Evolutionary conservation across 2,329 filamentous ascomycete species (phyloP).

Genomic region (Exophiala lecanii-corni): DNA sequence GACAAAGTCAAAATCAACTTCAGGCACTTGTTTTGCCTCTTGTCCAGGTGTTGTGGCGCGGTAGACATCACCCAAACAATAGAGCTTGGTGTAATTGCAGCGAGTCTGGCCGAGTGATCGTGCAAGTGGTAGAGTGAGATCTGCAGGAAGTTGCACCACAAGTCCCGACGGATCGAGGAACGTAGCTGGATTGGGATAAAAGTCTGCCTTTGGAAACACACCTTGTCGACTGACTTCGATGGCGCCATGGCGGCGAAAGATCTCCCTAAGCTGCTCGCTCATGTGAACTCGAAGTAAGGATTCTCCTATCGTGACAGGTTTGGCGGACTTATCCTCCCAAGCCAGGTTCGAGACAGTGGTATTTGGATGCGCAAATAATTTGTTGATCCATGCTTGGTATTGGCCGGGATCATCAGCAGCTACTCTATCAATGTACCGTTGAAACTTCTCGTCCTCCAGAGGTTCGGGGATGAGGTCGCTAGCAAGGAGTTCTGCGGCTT

Average conservation of each 20-base stretch:
- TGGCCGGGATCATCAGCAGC: slow-evolving; percentile 80
- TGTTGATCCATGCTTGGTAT: slow-evolving; percentile 22
- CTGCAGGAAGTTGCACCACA: slow-evolving; percentile 82
- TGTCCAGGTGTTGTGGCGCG: slow-evolving; percentile 66
- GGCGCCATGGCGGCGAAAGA: slow-evolving; percentile 87
- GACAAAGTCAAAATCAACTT: slow-evolving; percentile 96
- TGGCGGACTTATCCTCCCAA: slow-evolving; percentile 20
- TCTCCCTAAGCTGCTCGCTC: slow-evolving; percentile 66
- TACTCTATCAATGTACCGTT: slow-evolving; percentile 73
- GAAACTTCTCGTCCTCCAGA: slow-evolving; percentile 87
- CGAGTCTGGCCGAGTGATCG: slow-evolving; percentile 71
- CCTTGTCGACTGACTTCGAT: slow-evolving; percentile 71
- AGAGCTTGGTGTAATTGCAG: slow-evolving; percentile 66
- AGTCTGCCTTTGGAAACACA: slow-evolving; percentile 75
- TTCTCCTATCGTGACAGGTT: slow-evolving; percentile 40
- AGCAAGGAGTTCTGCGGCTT: slow-evolving; percentile 73
- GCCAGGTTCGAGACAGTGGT: slow-evolving; percentile 20
- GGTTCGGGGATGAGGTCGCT: slow-evolving; percentile 84
- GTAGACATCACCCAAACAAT: slow-evolving; percentile 79
- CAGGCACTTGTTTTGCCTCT: slow-evolving; percentile 75
- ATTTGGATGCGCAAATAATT: slow-evolving; percentile 18
- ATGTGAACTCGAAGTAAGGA: slow-evolving; percentile 68
- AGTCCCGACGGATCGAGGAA: slow-evolving; percentile 78
- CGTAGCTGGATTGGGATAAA: slow-evolving; percentile 71
- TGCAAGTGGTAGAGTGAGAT: slow-evolving; percentile 84